A percentile compares a stretch with the other conserved stretches of the same genome.
Evolutionary conservation across 1,284 basidiomycete genomes (phyloP).

Genomic region (Clitocybe nebularis): DNA sequence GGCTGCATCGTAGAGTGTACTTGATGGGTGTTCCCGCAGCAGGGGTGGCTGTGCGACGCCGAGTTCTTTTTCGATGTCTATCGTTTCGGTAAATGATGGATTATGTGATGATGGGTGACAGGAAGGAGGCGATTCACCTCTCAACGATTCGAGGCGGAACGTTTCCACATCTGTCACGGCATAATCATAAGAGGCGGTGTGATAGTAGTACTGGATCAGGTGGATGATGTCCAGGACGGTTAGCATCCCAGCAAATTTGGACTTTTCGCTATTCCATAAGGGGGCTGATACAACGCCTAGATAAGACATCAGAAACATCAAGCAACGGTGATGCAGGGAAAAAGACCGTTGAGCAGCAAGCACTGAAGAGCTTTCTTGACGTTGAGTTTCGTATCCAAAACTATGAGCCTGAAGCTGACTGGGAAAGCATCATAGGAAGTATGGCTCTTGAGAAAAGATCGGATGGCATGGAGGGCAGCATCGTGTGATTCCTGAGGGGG

Average conservation of each 20-base stretch:
- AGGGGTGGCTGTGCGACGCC: slow-evolving; percentile 92
- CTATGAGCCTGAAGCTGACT: slow-evolving; percentile 93
- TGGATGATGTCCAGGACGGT: slow-evolving; percentile 96
- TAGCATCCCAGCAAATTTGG: slow-evolving; percentile 92
- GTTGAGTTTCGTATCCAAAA: slow-evolving; percentile 91
- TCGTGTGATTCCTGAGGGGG: slow-evolving; percentile 69
- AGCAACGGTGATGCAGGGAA: slow-evolving; percentile 3
- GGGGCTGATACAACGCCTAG: slow-evolving; percentile 96
- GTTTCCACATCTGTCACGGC: slow-evolving; percentile 91
- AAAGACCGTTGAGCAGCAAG: slow-evolving; percentile 78
- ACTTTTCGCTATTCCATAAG: slow-evolving; percentile 93
- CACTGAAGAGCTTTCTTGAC: slow-evolving; percentile 92
- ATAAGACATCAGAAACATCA: slow-evolving; percentile 10
- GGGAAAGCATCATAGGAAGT: slow-evolving; percentile 95
- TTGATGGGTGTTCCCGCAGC: slow-evolving; percentile 83
- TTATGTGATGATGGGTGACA: slow-evolving; percentile 11
- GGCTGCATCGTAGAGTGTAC: slow-evolving; percentile 89
- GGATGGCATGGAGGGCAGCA: slow-evolving; percentile 72
- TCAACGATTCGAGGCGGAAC: slow-evolving; percentile 84
- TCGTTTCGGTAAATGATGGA: slow-evolving; percentile 12
- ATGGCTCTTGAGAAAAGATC: slow-evolving; percentile 79
- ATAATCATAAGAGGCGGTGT: slow-evolving; percentile 81
- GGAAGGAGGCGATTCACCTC: slow-evolving; percentile 54
- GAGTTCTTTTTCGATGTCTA: slow-evolving; percentile 92
- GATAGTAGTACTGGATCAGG: slow-evolving; percentile 95